Evolutionary conservation across 1,284 basidiomycete species (phyloP).

Genomic region (Pyrrhoderma noxium): DNA sequence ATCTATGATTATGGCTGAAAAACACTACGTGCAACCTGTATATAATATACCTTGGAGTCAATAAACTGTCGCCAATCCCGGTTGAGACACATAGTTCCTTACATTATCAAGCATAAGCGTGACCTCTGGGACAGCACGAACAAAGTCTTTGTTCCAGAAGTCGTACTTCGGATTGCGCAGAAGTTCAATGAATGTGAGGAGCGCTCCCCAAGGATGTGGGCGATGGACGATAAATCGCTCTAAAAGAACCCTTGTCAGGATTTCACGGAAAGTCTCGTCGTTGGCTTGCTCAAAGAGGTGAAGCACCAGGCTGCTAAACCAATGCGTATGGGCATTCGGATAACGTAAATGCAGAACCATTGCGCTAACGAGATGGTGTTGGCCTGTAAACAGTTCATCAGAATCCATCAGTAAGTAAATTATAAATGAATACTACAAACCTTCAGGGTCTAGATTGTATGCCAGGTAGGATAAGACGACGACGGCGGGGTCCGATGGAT

Average conservation of each 20-base stretch:
- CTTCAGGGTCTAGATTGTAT: slow-evolving; percentile 83
- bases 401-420: neutral
- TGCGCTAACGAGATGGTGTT: slow-evolving; percentile 88
- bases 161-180: slow-evolving; percentile 79
- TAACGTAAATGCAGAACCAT: slow-evolving; percentile 92
- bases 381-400: slow-evolving; percentile 42
- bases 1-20: slow-evolving; percentile 55
- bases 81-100: slow-evolving; percentile 27
- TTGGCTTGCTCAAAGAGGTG: slow-evolving; percentile 77
- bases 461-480: slow-evolving; percentile 78
- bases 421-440: slow-evolving; percentile 35
- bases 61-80: slow-evolving; percentile 2
- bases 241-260: slow-evolving; percentile 86
- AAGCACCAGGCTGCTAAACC: slow-evolving; percentile 87
- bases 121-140: slow-evolving; percentile 75
- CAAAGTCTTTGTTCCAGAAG: slow-evolving; percentile 81
- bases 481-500: slow-evolving; percentile 74
- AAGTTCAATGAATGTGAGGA: slow-evolving; percentile 91
- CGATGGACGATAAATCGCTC: slow-evolving; percentile 91
- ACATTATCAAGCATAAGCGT: slow-evolving; percentile 75
- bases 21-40: slow-evolving; percentile 64
- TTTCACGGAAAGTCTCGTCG: slow-evolving; percentile 78
- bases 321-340: slow-evolving; percentile 94
- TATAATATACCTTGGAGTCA: slow-evolving; percentile 4
- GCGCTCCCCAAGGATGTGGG: slow-evolving; percentile 95